Evolutionary conservation across 2,329 filamentous ascomycete genomes (phyloP).

Genomic region (Paradendryphiella salina): DNA sequence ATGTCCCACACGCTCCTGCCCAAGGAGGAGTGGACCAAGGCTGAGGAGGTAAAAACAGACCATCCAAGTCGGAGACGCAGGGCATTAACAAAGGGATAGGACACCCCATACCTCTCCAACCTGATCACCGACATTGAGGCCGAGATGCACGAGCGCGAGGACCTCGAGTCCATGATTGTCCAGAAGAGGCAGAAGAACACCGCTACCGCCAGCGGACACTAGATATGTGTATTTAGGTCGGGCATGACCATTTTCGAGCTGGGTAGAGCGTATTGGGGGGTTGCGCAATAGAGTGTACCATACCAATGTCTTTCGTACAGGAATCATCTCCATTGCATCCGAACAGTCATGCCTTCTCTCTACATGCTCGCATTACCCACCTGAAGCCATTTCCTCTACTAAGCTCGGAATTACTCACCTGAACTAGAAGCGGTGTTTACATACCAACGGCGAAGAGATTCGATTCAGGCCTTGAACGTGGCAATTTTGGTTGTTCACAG

Average conservation of each 20-base stretch:
- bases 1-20: conserved; percentile 68
- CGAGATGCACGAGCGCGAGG: conserved; percentile 67
- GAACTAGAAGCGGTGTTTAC: neutral
- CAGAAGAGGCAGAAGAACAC: conserved; percentile 47
- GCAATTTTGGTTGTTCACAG: neutral
- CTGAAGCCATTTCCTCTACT: neutral
- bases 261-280: conserved; percentile 20
- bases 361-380: neutral
- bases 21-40: conserved; percentile 67
- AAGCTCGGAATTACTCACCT: no score
- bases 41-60: conserved; percentile 59
- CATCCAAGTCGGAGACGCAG: neutral
- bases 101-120: conserved; percentile 66
- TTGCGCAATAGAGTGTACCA: conserved; percentile 50
- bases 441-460: neutral
- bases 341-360: neutral
- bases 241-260: conserved; percentile 16
- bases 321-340: conserved; percentile 13
- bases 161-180: conserved; percentile 69
- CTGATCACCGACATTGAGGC: conserved; percentile 71
- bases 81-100: conserved; percentile 53
- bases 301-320: conserved; percentile 33
- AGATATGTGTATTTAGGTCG: conserved; percentile 27
- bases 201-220: conserved; percentile 25
- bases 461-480: neutral